Percentiles rank a stretch among this genome's conserved stretches.
phyloP scores from a whole-genome alignment of 768 basidiomycete species.

The Agrocybe praecox region DNA sequence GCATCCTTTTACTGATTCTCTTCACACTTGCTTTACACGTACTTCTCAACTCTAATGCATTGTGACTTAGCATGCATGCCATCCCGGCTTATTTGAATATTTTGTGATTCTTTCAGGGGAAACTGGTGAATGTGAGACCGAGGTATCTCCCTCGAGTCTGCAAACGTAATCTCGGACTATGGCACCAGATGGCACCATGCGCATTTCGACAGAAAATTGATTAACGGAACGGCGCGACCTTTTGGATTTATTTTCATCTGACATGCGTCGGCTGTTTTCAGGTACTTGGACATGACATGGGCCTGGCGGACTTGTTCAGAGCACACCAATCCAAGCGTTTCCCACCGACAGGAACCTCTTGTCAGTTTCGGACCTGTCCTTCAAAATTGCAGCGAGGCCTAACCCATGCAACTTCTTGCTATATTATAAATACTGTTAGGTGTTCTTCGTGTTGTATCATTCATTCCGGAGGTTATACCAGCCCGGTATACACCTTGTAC shows the following conservation, averaged over 20 bases:
- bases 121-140: background rate
- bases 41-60: too few relatives aligned
- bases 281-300: background rate
- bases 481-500: conserved; percentile 7
- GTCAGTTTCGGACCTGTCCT: background rate
- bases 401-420: too few relatives aligned
- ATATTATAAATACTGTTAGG: too few relatives aligned
- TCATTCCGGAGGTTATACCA: background rate
- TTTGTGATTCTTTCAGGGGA: background rate
- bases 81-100: background rate
- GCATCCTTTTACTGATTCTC: too few relatives aligned
- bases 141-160: background rate
- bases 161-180: background rate
- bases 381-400: background rate
- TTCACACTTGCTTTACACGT: too few relatives aligned
- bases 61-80: too few relatives aligned
- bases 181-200: background rate
- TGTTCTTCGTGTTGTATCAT: background rate
- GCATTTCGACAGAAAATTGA: background rate
- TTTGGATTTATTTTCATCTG: background rate
- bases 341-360: background rate
- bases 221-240: background rate
- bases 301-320: background rate
- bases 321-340: background rate
- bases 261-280: background rate